These are phyloP conservation scores for Exophiala calicioides DNA, from an alignment of 2,329 filamentous ascomycete genomes.

Conservation along the genomic window DNA sequence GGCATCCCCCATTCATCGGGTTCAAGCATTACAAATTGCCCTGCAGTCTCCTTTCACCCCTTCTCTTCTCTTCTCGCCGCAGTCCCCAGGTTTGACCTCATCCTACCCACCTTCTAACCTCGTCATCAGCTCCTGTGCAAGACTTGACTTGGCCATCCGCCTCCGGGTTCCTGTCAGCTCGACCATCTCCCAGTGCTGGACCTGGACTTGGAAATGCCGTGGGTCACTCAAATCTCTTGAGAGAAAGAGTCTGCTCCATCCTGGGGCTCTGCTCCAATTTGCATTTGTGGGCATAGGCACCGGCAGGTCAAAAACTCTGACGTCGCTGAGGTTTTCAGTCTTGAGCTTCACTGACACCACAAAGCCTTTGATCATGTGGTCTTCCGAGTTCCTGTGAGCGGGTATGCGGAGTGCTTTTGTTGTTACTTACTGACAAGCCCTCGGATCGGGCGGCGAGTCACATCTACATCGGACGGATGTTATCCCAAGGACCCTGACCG, in stretches of 20 bases:
- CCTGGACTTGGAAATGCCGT: constrained; percentile 52
- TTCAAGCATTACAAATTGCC: too few species aligned
- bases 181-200: constrained; percentile 51
- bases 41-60: neutral
- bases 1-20: too few species aligned
- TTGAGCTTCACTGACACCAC: constrained; percentile 47
- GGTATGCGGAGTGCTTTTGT: constrained; percentile 65
- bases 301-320: too few species aligned
- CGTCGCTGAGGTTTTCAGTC: too few species aligned
- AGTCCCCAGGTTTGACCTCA: too few species aligned
- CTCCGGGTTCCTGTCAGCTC: constrained; percentile 49
- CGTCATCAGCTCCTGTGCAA: constrained; percentile 30
- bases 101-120: constrained; percentile 45
- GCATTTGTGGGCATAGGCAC: constrained; percentile 50
- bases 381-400: too few species aligned
- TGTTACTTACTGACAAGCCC: constrained; percentile 67
- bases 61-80: neutral
- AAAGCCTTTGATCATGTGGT: too few species aligned
- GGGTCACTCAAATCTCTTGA: constrained; percentile 42
- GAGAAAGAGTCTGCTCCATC: constrained; percentile 57
- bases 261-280: constrained; percentile 51
- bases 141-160: constrained; percentile 55
- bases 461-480: too few species aligned
- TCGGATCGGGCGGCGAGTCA: too few species aligned
- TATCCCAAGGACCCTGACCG: constrained; percentile 61